Percentiles rank a stretch among this genome's conserved stretches.
Conservation (phyloP, 2,329 filamentous ascomycete genomes). For the Madurella fahalii region DNA sequence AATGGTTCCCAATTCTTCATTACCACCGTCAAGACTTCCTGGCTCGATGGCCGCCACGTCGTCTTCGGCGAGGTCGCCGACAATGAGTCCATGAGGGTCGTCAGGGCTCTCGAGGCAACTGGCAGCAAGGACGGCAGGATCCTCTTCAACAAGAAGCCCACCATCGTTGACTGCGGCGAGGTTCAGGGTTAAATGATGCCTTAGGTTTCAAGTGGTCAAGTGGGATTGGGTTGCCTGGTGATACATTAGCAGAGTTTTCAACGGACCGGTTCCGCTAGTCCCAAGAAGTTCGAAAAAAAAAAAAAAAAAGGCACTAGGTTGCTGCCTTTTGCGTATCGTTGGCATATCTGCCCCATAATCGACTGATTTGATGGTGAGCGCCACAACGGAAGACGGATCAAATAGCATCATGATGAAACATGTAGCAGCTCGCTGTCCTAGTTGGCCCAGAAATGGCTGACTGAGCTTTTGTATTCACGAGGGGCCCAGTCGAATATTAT, state of each 20-base stretch:
- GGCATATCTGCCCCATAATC: too few relatives aligned
- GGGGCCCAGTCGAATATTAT: too few relatives aligned
- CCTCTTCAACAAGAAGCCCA: conserved; percentile 54
- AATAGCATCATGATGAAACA: too few relatives aligned
- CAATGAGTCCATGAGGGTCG: conserved; percentile 45
- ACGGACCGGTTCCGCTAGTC: background rate
- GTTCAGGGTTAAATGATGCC: conserved; percentile 9
- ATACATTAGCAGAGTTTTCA: background rate
- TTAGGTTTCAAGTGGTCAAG: background rate
- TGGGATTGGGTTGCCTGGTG: background rate
- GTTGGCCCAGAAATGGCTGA: too few relatives aligned
- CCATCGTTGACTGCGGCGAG: conserved; percentile 51
- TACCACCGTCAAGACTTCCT: conserved; percentile 85
- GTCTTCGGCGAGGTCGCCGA: conserved; percentile 74
- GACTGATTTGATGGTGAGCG: too few relatives aligned
- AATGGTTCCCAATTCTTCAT: conserved; percentile 99
- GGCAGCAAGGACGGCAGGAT: conserved; percentile 53
- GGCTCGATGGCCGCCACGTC: conserved; percentile 79
- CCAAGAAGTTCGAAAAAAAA: background rate
- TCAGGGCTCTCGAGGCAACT: conserved; percentile 59
- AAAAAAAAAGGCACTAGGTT: background rate
- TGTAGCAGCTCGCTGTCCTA: too few relatives aligned
- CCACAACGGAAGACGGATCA: too few relatives aligned
- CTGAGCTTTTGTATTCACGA: too few relatives aligned
- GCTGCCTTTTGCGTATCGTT: too few relatives aligned